Conservation (phyloP, 2,329 filamentous ascomycete species). For the Diaporthe sp. region DNA sequence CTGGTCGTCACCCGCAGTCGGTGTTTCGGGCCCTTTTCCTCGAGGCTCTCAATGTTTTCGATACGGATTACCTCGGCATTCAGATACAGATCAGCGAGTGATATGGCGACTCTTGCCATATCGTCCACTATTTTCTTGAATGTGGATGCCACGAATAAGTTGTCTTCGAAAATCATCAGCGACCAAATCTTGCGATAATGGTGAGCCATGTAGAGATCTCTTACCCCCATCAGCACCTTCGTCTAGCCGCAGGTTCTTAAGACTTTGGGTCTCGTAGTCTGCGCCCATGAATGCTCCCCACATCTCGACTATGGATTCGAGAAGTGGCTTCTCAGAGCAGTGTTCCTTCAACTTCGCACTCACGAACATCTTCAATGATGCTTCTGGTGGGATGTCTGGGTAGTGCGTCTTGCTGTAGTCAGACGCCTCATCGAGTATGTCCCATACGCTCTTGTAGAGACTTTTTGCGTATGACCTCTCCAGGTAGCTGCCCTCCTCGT, state of each 20-base stretch:
- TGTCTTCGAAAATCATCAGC: background rate
- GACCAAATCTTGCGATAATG: background rate
- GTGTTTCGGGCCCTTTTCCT: background rate
- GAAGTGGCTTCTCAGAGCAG: background rate
- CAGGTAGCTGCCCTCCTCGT: background rate
- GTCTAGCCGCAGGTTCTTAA: background rate
- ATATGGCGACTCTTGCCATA: background rate
- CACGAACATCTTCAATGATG: slow-evolving; percentile 3
- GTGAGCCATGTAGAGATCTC: background rate
- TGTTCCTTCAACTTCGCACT: background rate
- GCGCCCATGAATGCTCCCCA: slow-evolving; percentile 10
- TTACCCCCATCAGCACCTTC: background rate
- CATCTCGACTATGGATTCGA: background rate
- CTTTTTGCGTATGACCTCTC: background rate
- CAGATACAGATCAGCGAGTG: background rate
- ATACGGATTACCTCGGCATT: background rate
- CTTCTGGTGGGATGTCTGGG: background rate
- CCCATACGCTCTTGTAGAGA: background rate
- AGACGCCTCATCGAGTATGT: background rate
- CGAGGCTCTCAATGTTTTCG: background rate
- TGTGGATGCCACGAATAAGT: slow-evolving; percentile 2
- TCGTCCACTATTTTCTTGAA: background rate
- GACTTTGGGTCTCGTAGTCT: background rate
- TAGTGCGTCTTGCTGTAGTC: background rate
- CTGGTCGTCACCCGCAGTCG: background rate